These are phyloP conservation scores for Candida andamanensis DNA, from an alignment of 805 yeast species.

Conservation along the genomic window DNA sequence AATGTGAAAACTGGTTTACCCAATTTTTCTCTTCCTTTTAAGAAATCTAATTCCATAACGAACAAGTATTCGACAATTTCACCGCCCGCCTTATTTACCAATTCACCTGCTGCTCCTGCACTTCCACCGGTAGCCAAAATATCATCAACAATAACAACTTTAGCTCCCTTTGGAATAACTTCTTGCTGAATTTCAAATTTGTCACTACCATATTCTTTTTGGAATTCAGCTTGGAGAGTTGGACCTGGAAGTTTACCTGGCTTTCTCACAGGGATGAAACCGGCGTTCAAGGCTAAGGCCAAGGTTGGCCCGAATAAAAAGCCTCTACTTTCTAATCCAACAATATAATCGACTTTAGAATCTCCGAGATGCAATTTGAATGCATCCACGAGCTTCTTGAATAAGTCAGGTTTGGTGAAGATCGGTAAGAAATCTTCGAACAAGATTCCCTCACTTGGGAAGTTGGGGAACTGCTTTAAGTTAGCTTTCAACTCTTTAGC, in stretches of 20 bases:
- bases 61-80: conserved; percentile 76
- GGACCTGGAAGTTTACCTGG: conserved; percentile 94
- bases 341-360: conserved; percentile 75
- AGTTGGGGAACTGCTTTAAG: conserved; percentile 77
- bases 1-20: conserved; percentile 86
- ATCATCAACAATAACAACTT: conserved; percentile 87
- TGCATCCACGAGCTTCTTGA: conserved; percentile 76
- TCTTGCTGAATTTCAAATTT: conserved; percentile 82
- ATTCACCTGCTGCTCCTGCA: conserved; percentile 88
- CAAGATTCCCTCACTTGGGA: conserved; percentile 87
- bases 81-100: conserved; percentile 62
- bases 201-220: conserved; percentile 92
- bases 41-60: conserved; percentile 91
- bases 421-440: conserved; percentile 95
- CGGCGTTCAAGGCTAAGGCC: conserved; percentile 83
- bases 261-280: conserved; percentile 94
- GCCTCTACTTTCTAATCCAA: conserved; percentile 96
- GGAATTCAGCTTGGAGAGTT: conserved; percentile 61
- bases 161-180: conserved; percentile 74
- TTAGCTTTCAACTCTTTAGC: conserved; percentile 34
- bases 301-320: conserved; percentile 94
- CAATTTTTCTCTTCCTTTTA: conserved; percentile 87
- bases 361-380: conserved; percentile 68
- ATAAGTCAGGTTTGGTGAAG: conserved; percentile 74
- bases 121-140: conserved; percentile 98